Base-by-base conservation (phyloP, 2,329 filamentous ascomycete species). In the Dactylellina cionopaga region DNA sequence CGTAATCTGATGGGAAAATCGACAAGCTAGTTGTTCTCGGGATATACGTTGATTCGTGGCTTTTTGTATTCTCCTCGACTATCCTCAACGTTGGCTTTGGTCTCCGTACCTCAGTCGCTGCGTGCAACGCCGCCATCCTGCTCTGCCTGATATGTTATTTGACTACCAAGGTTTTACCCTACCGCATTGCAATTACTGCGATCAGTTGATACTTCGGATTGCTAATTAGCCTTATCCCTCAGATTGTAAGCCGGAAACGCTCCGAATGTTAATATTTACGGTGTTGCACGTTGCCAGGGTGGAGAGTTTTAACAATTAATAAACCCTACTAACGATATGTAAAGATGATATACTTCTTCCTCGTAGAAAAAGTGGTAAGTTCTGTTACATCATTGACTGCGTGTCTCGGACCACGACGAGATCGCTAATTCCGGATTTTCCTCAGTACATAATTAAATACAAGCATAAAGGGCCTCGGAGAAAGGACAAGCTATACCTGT, bases 311-410 rank as follows among this genome's bases (percentile, higher is more conserved):
- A n/a, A n/a, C n/a, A n/a, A n/a, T n/a, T n/a, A 5, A 7, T 33
- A 9, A 46, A n/a, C n/a, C 3, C 6, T 29, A 31, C 24, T 46
- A 46, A 46, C 19, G 37, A 70, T 85, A 80, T 79, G 88, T 7
- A 35, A 35, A 35, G 31, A 35, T 35, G 6, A 86, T 89, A 11
- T 89, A 89, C 75, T 81, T 86, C 19, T 89, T 89, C 76, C 80
- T 89, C 2, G 86, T 87, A 0, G 87, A 89, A 77, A 87, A 87
- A 78, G 86, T 85, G 37, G 85, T 86, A 79, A 77, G 83, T 79
- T 25, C 3, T 7, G 3, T 6, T 25, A 43, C 17, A 55, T 27
- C 11, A 31, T 39, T 33, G n/a, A n/a, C n/a, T n/a, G n/a, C n/a
- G 1, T 33, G 7, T 27, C 15, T 3, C n/a, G n/a, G n/a, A n/a